phyloP scores from a whole-genome alignment of 352 stramenopile species.

The Paralagenidium karlingii region DNA sequence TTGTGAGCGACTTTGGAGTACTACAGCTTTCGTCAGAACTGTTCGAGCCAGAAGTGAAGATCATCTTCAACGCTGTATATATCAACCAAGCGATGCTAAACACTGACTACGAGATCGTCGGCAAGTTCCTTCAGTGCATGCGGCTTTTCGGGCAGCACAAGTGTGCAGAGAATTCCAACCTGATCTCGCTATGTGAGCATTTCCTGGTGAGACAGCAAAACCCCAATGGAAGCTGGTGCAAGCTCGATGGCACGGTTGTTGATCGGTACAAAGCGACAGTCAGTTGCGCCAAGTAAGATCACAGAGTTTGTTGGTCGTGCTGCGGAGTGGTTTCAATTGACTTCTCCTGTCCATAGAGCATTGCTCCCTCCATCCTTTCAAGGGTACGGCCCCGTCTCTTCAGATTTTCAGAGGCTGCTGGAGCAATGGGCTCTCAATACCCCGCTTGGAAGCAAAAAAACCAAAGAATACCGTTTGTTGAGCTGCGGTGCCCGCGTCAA shows the following conservation, averaged over 20 bases:
- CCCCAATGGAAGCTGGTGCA: constrained; percentile 64
- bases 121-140: constrained; percentile 68
- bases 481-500: constrained; percentile 31
- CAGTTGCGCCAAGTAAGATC: constrained; percentile 63
- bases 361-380: constrained; percentile 35
- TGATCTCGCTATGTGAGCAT: constrained; percentile 46
- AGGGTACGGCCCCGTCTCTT: constrained; percentile 37
- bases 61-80: constrained; percentile 61
- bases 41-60: constrained; percentile 55
- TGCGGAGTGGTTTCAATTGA: background rate
- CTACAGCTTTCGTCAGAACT: constrained; percentile 49
- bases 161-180: constrained; percentile 16
- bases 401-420: constrained; percentile 42
- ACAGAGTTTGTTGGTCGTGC: background rate
- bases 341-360: constrained; percentile 18
- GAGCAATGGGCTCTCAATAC: constrained; percentile 48
- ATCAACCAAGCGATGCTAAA: constrained; percentile 61
- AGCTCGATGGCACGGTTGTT: constrained; percentile 23
- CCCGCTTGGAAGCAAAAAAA: constrained; percentile 10
- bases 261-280: constrained; percentile 77
- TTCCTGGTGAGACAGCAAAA: constrained; percentile 50
- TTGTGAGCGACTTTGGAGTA: constrained; percentile 68
- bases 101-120: constrained; percentile 61
- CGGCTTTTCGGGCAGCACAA: constrained; percentile 43
- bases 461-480: too few species aligned